Conservation (phyloP, 1,284 basidiomycete species). For the Cyathus pygmaeus region DNA sequence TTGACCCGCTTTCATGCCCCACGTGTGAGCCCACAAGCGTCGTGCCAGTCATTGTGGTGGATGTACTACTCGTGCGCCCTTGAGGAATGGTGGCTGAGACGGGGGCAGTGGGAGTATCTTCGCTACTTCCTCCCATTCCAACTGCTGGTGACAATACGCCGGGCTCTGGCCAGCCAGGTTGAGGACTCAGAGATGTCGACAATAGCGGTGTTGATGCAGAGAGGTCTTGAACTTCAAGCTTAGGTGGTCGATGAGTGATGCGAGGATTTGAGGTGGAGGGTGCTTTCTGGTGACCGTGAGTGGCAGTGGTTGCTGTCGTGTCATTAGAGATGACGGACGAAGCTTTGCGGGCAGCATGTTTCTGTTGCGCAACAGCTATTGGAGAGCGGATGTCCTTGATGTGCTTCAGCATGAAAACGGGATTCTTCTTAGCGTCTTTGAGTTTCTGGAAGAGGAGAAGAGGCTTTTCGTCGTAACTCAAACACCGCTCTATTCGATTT, state of each 20-base stretch:
- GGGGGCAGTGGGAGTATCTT: constrained; percentile 37
- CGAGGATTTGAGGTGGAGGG: constrained; percentile 45
- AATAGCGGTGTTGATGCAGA: constrained; percentile 49
- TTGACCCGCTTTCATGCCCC: constrained; percentile 20
- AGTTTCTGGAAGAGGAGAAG: constrained; percentile 96
- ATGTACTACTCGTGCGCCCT: constrained; percentile 18
- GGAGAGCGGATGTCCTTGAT: constrained; percentile 98
- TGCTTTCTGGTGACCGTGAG: constrained; percentile 52
- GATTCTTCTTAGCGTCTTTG: constrained; percentile 96
- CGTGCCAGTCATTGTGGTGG: constrained; percentile 27
- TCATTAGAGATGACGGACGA: constrained; percentile 58
- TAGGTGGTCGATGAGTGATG: constrained; percentile 63
- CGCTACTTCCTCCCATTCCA: constrained; percentile 29
- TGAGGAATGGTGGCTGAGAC: neutral
- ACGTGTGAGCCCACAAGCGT: constrained; percentile 15
- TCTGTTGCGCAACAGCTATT: constrained; percentile 93
- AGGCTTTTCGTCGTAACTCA: constrained; percentile 98
- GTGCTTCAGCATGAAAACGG: constrained; percentile 98
- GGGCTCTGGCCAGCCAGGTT: constrained; percentile 79
- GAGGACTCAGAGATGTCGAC: constrained; percentile 64
- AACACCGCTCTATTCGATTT: constrained; percentile 89
- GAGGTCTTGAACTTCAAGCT: constrained; percentile 71
- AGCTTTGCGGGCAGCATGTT: constrained; percentile 87
- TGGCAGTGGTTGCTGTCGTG: constrained; percentile 45
- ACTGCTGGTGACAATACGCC: constrained; percentile 68